Percentiles rank a stretch among this genome's conserved stretches.
These are phyloP conservation scores for Aspergillus hortae DNA, from an alignment of 2,329 filamentous ascomycete species.

Conservation along the genomic window DNA sequence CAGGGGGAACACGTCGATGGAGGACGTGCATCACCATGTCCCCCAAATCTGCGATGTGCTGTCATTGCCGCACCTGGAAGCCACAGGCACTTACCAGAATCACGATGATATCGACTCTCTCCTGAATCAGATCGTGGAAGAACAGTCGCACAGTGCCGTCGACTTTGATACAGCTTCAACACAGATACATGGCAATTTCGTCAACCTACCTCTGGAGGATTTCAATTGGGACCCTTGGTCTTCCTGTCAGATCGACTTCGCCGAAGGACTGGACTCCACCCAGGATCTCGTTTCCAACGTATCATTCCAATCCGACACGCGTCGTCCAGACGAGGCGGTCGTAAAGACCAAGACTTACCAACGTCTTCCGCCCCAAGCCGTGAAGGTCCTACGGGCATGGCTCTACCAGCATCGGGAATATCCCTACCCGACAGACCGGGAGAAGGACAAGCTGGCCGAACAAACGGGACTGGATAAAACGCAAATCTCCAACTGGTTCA, in stretches of 20 bases:
- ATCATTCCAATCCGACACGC: neutral
- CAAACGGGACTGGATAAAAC: conserved; percentile 73
- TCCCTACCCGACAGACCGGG: conserved; percentile 79
- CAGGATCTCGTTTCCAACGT: neutral
- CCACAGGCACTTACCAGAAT: too few species aligned
- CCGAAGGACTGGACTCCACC: neutral
- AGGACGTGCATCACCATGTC: neutral
- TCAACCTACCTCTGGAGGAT: neutral
- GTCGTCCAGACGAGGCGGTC: neutral
- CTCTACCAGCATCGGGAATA: conserved; percentile 70
- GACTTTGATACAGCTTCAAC: neutral
- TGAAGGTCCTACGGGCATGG: conserved; percentile 77
- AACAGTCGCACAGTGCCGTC: neutral
- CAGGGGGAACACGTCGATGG: neutral
- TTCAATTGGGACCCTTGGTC: neutral
- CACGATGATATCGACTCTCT: neutral
- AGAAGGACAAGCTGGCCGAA: conserved; percentile 70
- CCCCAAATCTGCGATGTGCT: conserved; percentile 3
- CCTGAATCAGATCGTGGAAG: neutral
- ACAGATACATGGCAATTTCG: neutral
- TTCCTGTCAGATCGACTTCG: neutral
- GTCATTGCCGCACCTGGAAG: conserved; percentile 1
- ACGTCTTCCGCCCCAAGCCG: conserved; percentile 42
- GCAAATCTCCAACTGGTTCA: conserved; percentile 89
- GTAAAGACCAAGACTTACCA: neutral